Evolutionary conservation across 2,329 filamentous ascomycete species (phyloP).

Genomic region (Aspergillus floridensis): DNA sequence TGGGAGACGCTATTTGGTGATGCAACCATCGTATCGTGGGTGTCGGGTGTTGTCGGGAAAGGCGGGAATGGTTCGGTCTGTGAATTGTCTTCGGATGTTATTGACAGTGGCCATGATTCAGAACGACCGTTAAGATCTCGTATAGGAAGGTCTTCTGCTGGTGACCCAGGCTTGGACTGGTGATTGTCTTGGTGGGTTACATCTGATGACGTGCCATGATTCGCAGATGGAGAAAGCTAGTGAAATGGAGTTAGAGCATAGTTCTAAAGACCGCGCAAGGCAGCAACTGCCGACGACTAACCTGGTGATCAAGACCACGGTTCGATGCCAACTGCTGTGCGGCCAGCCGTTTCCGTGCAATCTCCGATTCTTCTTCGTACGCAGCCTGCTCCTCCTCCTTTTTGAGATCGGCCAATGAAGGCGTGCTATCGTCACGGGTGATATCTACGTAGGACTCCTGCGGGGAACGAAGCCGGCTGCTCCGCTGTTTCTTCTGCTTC

Average conservation of each 20-base stretch:
- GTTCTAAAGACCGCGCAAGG: neutral
- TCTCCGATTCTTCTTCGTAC: slow-evolving; percentile 55
- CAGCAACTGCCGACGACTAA: slow-evolving; percentile 17
- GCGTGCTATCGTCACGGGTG: slow-evolving; percentile 35
- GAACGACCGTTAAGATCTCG: slow-evolving; percentile 7
- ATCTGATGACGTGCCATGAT: slow-evolving; percentile 4
- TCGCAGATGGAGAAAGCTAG: slow-evolving; percentile 6
- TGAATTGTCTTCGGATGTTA: slow-evolving; percentile 17
- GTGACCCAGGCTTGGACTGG: slow-evolving; percentile 11
- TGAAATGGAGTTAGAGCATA: slow-evolving; percentile 4
- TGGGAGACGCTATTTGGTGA: slow-evolving; percentile 7
- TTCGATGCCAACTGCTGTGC: slow-evolving; percentile 56
- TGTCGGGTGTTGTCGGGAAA: slow-evolving; percentile 19
- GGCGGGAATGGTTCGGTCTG: slow-evolving; percentile 37
- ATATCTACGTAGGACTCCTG: slow-evolving; percentile 26
- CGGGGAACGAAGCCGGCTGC: slow-evolving; percentile 27
- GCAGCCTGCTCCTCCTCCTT: slow-evolving; percentile 56
- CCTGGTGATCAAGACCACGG: slow-evolving; percentile 48
- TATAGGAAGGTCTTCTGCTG: slow-evolving; percentile 9
- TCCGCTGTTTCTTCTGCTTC: slow-evolving; percentile 34
- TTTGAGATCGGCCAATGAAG: slow-evolving; percentile 55
- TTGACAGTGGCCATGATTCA: slow-evolving; percentile 15
- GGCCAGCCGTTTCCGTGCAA: slow-evolving; percentile 53
- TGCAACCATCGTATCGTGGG: neutral
- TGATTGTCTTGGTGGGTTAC: slow-evolving; percentile 6